phyloP scores from a whole-genome alignment of 768 basidiomycete species.

The Xerocomellus chrysenteron region DNA sequence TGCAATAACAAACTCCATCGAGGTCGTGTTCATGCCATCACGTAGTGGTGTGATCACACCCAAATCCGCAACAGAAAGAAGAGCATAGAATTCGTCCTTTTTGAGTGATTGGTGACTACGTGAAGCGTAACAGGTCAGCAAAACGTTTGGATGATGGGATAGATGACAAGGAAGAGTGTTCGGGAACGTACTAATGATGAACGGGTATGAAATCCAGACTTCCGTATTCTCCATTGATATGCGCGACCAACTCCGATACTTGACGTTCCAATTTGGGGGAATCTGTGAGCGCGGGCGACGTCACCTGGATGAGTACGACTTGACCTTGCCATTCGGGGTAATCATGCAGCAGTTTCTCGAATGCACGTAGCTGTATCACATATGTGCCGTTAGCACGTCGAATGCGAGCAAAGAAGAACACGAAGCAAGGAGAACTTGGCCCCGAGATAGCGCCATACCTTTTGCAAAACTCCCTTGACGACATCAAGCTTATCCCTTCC shows the following conservation, averaged over 20 bases:
- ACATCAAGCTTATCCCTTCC: constrained; percentile 97
- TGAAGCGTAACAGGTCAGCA: not conserved
- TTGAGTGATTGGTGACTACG: constrained; percentile 92
- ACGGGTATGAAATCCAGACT: constrained; percentile 94
- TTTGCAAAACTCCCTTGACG: constrained; percentile 97
- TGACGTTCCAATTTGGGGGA: constrained; percentile 91
- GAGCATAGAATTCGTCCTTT: constrained; percentile 96
- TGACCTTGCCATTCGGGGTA: constrained; percentile 97
- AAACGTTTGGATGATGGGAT: not conserved
- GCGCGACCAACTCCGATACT: constrained; percentile 90
- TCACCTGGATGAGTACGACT: constrained; percentile 80
- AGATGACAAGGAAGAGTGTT: not conserved
- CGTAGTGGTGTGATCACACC: constrained; percentile 93
- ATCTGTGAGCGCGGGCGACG: constrained; percentile 88
- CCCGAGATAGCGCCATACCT: constrained; percentile 45
- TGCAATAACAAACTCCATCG: constrained; percentile 96
- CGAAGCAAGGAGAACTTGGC: too few relatives aligned
- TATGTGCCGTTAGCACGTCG: not conserved
- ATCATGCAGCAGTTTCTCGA: constrained; percentile 88
- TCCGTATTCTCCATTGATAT: constrained; percentile 95
- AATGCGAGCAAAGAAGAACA: not conserved
- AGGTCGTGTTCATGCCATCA: constrained; percentile 99
- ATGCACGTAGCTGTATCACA: constrained; percentile 75
- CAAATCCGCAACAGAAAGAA: constrained; percentile 89
- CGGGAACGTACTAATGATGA: constrained; percentile 86